Evolutionary conservation across 148 eudicot species (phyloP).

Genomic region (Cornus kousa): DNA sequence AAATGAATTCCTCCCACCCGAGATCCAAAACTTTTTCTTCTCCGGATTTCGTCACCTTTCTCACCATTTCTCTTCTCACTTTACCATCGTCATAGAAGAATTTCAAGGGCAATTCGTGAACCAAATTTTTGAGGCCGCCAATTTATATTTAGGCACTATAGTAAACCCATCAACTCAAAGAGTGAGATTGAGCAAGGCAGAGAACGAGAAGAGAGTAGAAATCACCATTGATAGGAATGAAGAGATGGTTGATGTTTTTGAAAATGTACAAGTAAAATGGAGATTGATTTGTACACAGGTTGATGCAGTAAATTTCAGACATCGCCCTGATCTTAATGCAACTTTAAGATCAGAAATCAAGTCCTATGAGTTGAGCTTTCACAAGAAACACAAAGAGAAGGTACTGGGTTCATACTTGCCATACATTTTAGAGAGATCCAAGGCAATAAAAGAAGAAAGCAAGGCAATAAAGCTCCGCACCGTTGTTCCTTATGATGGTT

Average conservation of each 20-base stretch:
- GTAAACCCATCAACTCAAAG: conserved; percentile 9
- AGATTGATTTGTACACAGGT: conserved; percentile 3
- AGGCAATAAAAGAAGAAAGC: conserved; percentile 7
- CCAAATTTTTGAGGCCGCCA: conserved; percentile 14
- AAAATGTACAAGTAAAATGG: conserved; percentile 15
- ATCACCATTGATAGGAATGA: conserved; percentile 11
- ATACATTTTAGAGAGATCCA: conserved; percentile 8
- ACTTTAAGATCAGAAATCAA: conserved; percentile 10
- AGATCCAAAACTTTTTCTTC: neutral
- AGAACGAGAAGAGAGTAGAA: conserved; percentile 1
- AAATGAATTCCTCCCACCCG: conserved; percentile 10
- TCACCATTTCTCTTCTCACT: conserved; percentile 7
- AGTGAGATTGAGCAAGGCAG: conserved; percentile 8
- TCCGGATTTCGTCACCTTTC: conserved; percentile 1
- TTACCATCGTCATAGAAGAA: conserved; percentile 23
- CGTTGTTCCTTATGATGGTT: neutral
- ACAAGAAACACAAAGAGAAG: conserved; percentile 16
- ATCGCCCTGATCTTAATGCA: conserved; percentile 2
- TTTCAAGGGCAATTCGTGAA: conserved; percentile 9
- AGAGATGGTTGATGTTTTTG: conserved; percentile 9
- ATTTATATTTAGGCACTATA: conserved; percentile 10
- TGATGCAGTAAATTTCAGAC: neutral
- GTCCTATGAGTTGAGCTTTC: conserved; percentile 15
- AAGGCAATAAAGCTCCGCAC: conserved; percentile 16
- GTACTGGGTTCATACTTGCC: conserved; percentile 11